Evolutionary conservation across 169 alveolate species (phyloP), one percentile per base, ranked within the genome.

Genomic region (Plasmodium inui): DNA sequence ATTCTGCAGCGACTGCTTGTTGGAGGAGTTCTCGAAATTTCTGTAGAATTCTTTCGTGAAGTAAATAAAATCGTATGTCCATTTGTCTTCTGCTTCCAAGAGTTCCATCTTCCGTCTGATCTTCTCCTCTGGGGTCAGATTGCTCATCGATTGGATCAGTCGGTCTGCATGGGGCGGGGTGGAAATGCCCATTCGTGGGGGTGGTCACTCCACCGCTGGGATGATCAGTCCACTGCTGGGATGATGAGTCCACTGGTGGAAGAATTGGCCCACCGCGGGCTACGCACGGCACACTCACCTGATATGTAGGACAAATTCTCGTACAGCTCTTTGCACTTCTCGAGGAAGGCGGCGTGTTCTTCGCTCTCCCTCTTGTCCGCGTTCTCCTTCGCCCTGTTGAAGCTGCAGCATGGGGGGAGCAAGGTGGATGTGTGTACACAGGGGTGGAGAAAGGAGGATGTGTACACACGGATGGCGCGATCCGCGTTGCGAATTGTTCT

Each of bases 51-150:
- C 94, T 17, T 88, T 88, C 9, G 94, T 88, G 30, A 44, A 88
- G 71, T 76, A 55, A n/a, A 88, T 88, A 88, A 88, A 88, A 78
- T 88, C 88, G 32, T 88, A 55, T 14, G 88, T 88, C 94, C 94
- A 88, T 39, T 88, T 88, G n/a, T 88, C 94, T 32, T 88, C 94
- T 78, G 39, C 82, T 41, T 88, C 70, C 71, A 79, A 30, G 34
- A 88, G 71, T 34, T 88, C 46, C 19, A 50, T 46, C 34, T 88
- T 88, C 41, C 19, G 34, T 14, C 41, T 39, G 17, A 30, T 14
- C 55, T 61, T 88, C 71, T 88, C 88, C 71, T 88, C 32, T 14
- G 89, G 82, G 28, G 39, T 78, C 32, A 78, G 28, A 32, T 61
- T 55, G 46, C 50, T 55, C 22, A 78, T 4, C 1, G 67, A 53